Evolutionary conservation across 1,284 basidiomycete genomes (phyloP).

Genomic region (Mycosarcoma mackinlayi): DNA sequence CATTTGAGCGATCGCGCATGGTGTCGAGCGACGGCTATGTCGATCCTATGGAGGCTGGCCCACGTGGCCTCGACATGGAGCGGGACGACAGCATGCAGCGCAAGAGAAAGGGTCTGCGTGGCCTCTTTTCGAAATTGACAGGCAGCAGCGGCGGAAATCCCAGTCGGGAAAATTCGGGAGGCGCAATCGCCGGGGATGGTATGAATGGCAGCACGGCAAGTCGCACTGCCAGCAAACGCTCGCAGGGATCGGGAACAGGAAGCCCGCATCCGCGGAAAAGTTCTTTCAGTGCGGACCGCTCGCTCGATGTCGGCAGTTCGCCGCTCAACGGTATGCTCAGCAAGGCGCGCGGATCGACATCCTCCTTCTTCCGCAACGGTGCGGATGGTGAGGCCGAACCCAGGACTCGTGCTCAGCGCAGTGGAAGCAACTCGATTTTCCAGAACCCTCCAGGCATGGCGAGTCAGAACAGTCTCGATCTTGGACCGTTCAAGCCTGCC

Average conservation of each 20-base stretch:
- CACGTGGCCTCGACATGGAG: conserved; percentile 27
- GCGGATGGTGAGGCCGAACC: conserved; percentile 18
- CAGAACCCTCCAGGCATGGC: conserved; percentile 53
- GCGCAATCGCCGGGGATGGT: conserved; percentile 13
- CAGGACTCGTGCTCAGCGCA: conserved; percentile 14
- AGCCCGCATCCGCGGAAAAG: conserved; percentile 37
- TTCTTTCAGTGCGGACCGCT: conserved; percentile 41
- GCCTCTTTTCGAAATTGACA: conserved; percentile 52
- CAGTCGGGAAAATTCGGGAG: conserved; percentile 23
- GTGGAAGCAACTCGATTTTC: conserved; percentile 28
- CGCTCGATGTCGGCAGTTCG: conserved; percentile 36
- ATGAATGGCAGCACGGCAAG: conserved; percentile 49
- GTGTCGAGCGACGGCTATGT: conserved; percentile 46
- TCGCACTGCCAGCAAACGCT: conserved; percentile 45
- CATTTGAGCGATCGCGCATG: conserved; percentile 38
- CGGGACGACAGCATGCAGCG: conserved; percentile 35
- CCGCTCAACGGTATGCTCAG: conserved; percentile 30
- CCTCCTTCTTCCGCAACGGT: conserved; percentile 43
- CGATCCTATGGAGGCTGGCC: conserved; percentile 43
- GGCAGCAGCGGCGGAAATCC: conserved; percentile 27
- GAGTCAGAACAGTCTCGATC: conserved; percentile 58
- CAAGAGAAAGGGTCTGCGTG: conserved; percentile 58
- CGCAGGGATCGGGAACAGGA: conserved; percentile 34
- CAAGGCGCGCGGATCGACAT: conserved; percentile 44
- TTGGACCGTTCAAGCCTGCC: conserved; percentile 58